Conservation (phyloP, 2,329 filamentous ascomycete species). For the Zasmidium angulare region DNA sequence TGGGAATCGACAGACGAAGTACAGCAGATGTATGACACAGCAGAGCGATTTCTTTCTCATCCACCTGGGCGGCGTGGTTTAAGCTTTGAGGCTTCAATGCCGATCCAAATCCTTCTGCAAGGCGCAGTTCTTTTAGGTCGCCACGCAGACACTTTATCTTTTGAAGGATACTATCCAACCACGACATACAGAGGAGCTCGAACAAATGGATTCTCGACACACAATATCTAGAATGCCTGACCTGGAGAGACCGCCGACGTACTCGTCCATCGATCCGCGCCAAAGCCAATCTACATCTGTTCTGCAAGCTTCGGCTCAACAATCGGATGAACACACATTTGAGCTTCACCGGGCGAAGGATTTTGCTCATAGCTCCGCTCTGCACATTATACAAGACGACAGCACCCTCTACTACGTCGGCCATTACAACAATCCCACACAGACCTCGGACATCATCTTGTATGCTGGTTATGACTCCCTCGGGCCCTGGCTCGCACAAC, state of each 20-base stretch:
- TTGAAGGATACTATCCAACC: background rate
- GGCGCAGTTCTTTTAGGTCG: background rate
- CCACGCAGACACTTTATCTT: background rate
- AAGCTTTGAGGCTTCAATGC: too few species aligned
- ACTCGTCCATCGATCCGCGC: background rate
- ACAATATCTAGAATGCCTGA: background rate
- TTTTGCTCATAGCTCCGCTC: background rate
- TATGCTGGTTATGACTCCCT: slow-evolving; percentile 22
- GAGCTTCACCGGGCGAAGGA: background rate
- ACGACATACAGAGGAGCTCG: background rate
- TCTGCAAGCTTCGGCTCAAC: background rate
- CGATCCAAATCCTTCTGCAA: background rate
- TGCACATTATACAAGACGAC: slow-evolving; percentile 14
- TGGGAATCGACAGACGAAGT: background rate
- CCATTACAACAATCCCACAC: slow-evolving; percentile 11
- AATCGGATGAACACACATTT: background rate
- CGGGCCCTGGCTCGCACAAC: slow-evolving; percentile 20
- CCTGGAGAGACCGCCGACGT: background rate
- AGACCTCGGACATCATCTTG: slow-evolving; percentile 18
- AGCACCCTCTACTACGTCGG: slow-evolving; percentile 20
- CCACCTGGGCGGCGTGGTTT: too few species aligned
- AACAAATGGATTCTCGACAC: background rate
- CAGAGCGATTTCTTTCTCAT: too few species aligned
- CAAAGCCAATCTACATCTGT: background rate
- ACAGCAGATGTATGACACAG: too few species aligned